Base-by-base conservation (phyloP, 2,329 filamentous ascomycete species). In the Colletotrichum tropicicola region DNA sequence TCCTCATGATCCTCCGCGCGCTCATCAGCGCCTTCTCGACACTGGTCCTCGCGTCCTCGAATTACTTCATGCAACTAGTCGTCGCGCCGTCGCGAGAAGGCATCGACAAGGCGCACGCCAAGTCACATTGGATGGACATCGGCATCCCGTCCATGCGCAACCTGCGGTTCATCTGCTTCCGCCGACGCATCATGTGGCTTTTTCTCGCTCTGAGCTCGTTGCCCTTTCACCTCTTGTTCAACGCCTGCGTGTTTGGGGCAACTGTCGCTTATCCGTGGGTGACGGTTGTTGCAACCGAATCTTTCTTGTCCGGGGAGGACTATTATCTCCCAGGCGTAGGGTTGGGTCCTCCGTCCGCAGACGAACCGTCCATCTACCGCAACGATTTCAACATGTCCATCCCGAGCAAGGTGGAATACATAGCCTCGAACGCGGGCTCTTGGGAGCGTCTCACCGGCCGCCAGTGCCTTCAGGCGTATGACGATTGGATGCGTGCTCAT, bases 91-190 rank as follows among this genome's bases (percentile, higher is more conserved):
- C 63, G 9, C 57, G 68, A 1, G 25, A 32, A 3, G 66, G 69
- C 27, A 17, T 70, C 10, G 80, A 87, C 49, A 68, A 66, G 13
- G 83, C 83, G 0, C 85, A 88, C 72, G 52, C 66, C 0, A 67
- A 70, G 48, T 71, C 75, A 2, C 72, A 68, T 15, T 82, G 78
- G 77, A 70, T 85, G 1, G 78, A 82, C 32, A 79, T 85, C 45
- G 82, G 85, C 0, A 70, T 83, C 2, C 72, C 78, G 6, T 82
- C 79, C 32, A 25, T 77, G 3, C 72, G 79, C 1, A 84, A 82
- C 63, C 63, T 69, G n/a, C 53, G 52, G 4, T 54, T 74, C 32
- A 65, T 69, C 3, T 45, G 25, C 12, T 59, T 66, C 19, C 71
- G 71, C 54, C 43, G 53, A 0, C 23, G 67, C 5, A 55, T 63